Evolutionary conservation across 192 early-diverging fungal genomes (phyloP), one percentile per base, ranked within the genome.

Genomic region (Coemansia sp.): DNA sequence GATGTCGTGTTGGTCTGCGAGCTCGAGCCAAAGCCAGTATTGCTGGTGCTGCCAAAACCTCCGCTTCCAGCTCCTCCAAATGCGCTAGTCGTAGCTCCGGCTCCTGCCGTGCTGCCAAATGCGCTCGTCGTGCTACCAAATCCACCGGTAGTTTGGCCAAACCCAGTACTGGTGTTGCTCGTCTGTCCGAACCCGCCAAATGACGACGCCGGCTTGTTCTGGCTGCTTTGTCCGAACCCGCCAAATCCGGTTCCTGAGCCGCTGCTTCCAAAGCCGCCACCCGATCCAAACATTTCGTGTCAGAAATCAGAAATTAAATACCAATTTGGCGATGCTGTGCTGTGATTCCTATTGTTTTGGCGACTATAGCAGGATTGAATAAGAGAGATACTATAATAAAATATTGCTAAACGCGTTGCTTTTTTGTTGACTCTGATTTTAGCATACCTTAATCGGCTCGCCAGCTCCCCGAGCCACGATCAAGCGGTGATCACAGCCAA

Each of bases 71-170:
- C 6, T 35, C 51, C 21, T 23, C 67, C 67, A 63, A 69, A 69
- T 17, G 53, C 53, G 25, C 59, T 43, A 0, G 55, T 41, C 22
- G 67, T 58, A 4, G 39, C 2, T 2, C 62, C 62, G 52, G 37
- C 48, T 2, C 32, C 32, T 35, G 32, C 32, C 17, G 17, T 23
- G 29, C 53, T 21, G 50, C 73, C 73, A 59, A 70, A 70, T 15
- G 58, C 60, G 7, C 59, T 38, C 2, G 64, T 23, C 10, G 67
- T 49, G 48, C 54, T 62, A 4, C 83, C 85, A 66, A 84, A 85
- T 1, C 76, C 82, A n/a, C 70, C 68, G 2, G 68, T 72, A 29
- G 65, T 38, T 0, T 35, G 21, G 39, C 76, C 76, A 60, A 68
- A 72, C 52, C 75, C 69, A 22, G 63, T 37, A 39, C 43, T 52